Base-by-base conservation (phyloP, 192 early-diverging fungal genomes). In the Umbelopsis sp. region DNA sequence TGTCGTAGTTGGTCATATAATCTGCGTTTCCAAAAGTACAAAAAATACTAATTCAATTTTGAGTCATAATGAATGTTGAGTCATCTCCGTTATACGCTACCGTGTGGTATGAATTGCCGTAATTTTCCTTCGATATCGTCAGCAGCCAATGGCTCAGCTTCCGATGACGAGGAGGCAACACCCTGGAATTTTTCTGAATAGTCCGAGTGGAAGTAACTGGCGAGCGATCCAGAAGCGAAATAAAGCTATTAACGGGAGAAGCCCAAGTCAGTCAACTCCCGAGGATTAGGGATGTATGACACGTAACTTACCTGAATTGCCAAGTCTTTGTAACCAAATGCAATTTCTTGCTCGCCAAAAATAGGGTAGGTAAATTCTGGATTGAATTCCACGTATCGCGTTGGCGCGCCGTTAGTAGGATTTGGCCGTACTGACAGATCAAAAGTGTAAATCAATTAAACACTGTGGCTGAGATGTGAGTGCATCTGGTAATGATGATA, bases 291-390 rank as follows among this genome's bases (percentile, higher is more conserved):
- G 17, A 25, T 24, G 2, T n/a, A 16, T 47, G 31, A 31, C 32
- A 65, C 71, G 71, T 54, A 45, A 31, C 45, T 1, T 70, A 78
- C 82, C 68, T 91, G 86, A 68, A 95, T 89, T 34, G 76, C 68
- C 66, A 97, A 80, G 44, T 91, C 88, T 79, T 94, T 95, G 82
- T 94, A 98, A 43, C 97, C 97, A 68, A 92, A 96, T 20, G 96
- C 87, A 24, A 88, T 87, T 79, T 97, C 93, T 51, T 95, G 89
- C 62, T 92, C 86, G 10, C 95, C 95, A 82, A 94, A 98, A 29
- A 98, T 85, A 21, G 90, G 90, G 78, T 98, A 95, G 4, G 95
- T 95, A 72, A 91, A 98, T 34, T 82, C 84, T 16, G 96, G 96
- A 68, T 90, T 86, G 80, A 97, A 95, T 69, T 82, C 79, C 0